These are phyloP conservation scores for Syzygium oleosum DNA, from an alignment of 345 rosid species.

Conservation along the genomic window DNA sequence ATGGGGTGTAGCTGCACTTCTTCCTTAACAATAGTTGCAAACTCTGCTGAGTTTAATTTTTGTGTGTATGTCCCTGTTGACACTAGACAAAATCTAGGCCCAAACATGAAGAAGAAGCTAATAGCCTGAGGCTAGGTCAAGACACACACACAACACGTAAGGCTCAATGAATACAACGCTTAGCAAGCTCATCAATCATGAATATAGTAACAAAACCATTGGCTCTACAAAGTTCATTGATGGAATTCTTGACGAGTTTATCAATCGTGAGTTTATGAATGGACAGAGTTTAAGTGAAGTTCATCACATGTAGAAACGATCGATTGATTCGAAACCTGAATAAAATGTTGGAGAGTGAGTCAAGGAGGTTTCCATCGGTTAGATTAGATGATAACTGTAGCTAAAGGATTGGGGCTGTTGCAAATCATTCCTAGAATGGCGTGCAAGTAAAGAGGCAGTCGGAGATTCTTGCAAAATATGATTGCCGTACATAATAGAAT, in stretches of 20 bases:
- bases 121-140: background rate
- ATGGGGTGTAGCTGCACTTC: background rate
- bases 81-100: background rate
- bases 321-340: fast-evolving
- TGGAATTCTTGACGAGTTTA: background rate
- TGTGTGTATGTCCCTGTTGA: background rate
- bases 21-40: background rate
- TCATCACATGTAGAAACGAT: fast-evolving
- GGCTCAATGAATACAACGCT: background rate
- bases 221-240: background rate
- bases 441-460: background rate
- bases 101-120: background rate
- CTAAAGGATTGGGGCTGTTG: background rate
- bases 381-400: fast-evolving
- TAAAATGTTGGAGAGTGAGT: background rate
- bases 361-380: background rate
- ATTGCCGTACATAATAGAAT: background rate
- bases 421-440: background rate
- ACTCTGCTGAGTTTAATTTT: background rate
- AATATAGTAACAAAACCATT: background rate
- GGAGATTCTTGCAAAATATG: background rate
- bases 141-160: background rate
- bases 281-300: background rate
- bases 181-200: background rate
- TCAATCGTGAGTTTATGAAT: background rate